Evolutionary conservation across 345 rosid genomes (phyloP), one percentile per base, ranked within the genome.

Genomic region (Erodium maritimum): DNA sequence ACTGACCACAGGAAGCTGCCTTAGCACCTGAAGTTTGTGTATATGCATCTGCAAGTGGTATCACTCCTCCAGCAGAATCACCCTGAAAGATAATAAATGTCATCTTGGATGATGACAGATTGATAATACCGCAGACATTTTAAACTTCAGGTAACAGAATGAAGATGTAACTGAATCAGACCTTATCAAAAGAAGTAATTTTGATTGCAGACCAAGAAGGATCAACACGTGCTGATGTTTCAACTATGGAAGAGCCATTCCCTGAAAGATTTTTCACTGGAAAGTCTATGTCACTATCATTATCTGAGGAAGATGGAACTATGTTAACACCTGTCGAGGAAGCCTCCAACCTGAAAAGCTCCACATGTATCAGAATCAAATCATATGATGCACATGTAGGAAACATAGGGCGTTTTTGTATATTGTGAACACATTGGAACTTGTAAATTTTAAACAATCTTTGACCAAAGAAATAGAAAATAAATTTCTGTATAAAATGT

Each of bases 1-100:
- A 78, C 67, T 76, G 88, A 61, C 95, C 91, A 71, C 99, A 93
- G 20, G 89, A 80, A 64, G 99, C 82, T 59, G 99, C 93, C 73
- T 93, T 93, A 29, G 99, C 87, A 62, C 99, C 99, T 11, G 93
- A 89, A 34, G 86, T 82, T 55, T 60, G 73, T 59, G 66, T 74
- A 72, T 87, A 85, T 55, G 96, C 90, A 74, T 85, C 86, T 5
- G 76, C 78, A 56, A 86, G 95, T 67, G 59, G 69, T 67, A 93
- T 58, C 67, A 88, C 63, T 74, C 90, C 46, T 37, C 48, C 83
- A 50, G 73, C 64, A 52, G 86, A 79, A 58, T 64, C 72, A 67
- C 71, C 83, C 99, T 93, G 71, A 59, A 60, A 45, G 65, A 56
- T 33, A 66, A 65, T 8, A 29, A 25, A 67, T 11, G 18, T 18